Evolutionary conservation across 768 basidiomycete species (phyloP).

Genomic region (Leccinum subtestaceum): DNA sequence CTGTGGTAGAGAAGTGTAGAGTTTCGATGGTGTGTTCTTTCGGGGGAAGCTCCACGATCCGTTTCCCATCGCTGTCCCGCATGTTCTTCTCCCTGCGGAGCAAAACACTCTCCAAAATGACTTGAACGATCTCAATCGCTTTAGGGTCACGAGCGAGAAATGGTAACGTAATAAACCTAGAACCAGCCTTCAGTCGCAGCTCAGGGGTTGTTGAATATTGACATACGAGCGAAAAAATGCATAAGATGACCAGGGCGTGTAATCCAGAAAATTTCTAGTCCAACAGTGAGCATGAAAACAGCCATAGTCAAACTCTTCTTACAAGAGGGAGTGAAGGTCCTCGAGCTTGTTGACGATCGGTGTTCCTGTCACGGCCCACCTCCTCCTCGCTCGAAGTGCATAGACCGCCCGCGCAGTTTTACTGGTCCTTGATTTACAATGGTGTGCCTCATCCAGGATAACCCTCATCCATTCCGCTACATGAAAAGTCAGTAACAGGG

Average conservation of each 20-base stretch:
- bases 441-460: slow-evolving; percentile 92
- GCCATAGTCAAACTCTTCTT: slow-evolving; percentile 41
- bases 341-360: slow-evolving; percentile 94
- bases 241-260: slow-evolving; percentile 78
- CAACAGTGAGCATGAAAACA: slow-evolving; percentile 8
- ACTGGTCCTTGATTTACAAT: slow-evolving; percentile 86
- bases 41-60: slow-evolving; percentile 82
- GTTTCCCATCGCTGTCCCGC: slow-evolving; percentile 81
- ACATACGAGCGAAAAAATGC: slow-evolving; percentile 86
- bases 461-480: slow-evolving; percentile 79
- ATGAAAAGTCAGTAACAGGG: slow-evolving; percentile 7
- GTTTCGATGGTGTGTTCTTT: slow-evolving; percentile 77
- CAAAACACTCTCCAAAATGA: slow-evolving; percentile 85
- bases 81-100: slow-evolving; percentile 92
- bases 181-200: slow-evolving; percentile 3
- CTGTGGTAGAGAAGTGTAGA: slow-evolving; percentile 77
- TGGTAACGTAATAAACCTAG: slow-evolving; percentile 85
- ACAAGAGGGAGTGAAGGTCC: slow-evolving; percentile 89
- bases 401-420: slow-evolving; percentile 89
- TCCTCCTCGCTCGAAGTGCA: slow-evolving; percentile 70
- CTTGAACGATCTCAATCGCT: slow-evolving; percentile 92
- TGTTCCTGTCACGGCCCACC: slow-evolving; percentile 94
- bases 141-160: slow-evolving; percentile 90
- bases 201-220: neutral
- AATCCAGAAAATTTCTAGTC: slow-evolving; percentile 69